These are phyloP conservation scores for Thelonectria rubi DNA, from an alignment of 2,329 filamentous ascomycete genomes.

Conservation along the genomic window DNA sequence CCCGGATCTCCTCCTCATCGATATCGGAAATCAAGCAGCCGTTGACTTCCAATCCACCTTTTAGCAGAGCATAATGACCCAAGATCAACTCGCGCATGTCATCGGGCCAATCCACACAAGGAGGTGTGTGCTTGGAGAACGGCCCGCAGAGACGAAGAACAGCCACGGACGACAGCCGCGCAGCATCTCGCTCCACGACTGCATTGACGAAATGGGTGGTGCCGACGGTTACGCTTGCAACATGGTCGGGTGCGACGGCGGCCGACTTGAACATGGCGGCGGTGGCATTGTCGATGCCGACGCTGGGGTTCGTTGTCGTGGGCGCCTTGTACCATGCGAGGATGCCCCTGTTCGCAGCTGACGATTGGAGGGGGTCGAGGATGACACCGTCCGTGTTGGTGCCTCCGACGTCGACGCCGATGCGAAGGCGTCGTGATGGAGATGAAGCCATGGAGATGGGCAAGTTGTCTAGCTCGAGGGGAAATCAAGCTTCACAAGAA, in stretches of 20 bases:
- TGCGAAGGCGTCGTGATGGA: constrained; percentile 45
- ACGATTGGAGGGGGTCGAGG: constrained; percentile 53
- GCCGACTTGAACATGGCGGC: constrained; percentile 52
- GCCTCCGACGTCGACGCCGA: constrained; percentile 59
- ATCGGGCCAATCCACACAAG: constrained; percentile 63
- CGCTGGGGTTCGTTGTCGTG: constrained; percentile 14
- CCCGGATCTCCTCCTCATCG: constrained; percentile 52
- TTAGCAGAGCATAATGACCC: constrained; percentile 55
- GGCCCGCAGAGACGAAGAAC: constrained; percentile 64
- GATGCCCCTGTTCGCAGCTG: constrained; percentile 52
- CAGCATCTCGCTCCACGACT: constrained; percentile 61
- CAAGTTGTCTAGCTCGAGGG: too few species aligned
- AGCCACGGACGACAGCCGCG: constrained; percentile 59
- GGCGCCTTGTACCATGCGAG: constrained; percentile 52
- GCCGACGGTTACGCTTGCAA: constrained; percentile 62
- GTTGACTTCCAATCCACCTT: constrained; percentile 63
- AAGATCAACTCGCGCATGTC: constrained; percentile 58
- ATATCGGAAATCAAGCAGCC: constrained; percentile 57
- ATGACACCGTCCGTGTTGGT: constrained; percentile 65
- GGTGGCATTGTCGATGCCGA: constrained; percentile 45
- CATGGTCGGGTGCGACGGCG: constrained; percentile 45
- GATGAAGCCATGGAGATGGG: too few species aligned
- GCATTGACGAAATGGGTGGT: constrained; percentile 69
- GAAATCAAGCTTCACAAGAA: too few species aligned
- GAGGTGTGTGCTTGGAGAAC: constrained; percentile 60